These are phyloP conservation scores for Colletotrichum theobromicola DNA, from an alignment of 2,329 filamentous ascomycete genomes.

Conservation along the genomic window DNA sequence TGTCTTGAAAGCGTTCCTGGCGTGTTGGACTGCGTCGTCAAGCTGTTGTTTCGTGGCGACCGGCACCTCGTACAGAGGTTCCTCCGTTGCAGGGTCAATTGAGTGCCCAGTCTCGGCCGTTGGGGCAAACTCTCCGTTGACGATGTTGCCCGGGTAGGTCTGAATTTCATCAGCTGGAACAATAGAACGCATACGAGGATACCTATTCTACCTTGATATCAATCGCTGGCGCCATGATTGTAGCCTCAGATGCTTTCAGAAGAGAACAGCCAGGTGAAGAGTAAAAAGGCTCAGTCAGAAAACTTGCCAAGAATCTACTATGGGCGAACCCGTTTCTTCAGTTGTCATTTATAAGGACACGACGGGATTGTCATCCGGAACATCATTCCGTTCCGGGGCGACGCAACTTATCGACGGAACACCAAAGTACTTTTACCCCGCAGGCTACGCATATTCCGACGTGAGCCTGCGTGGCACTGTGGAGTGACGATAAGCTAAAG, in stretches of 20 bases:
- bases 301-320: not conserved
- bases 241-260: accelerated
- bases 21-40: conserved; percentile 32
- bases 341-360: not conserved
- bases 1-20: conserved; percentile 29
- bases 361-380: not conserved
- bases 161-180: not conserved
- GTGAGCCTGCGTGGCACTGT: not conserved
- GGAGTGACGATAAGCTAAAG: not conserved
- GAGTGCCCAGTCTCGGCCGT: conserved; percentile 27
- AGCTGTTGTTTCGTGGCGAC: conserved; percentile 32
- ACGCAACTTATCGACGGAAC: not conserved
- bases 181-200: accelerated
- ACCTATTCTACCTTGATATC: not conserved
- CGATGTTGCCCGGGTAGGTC: conserved; percentile 24
- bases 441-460: not conserved
- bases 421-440: not conserved
- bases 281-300: not conserved
- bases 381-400: not conserved
- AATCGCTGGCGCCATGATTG: not conserved
- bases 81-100: conserved; percentile 34
- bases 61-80: conserved; percentile 34
- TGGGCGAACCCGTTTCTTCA: not conserved
- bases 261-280: not conserved
- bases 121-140: conserved; percentile 22